Percentiles rank a stretch among this genome's conserved stretches.
phyloP scores from a whole-genome alignment of 805 yeast genomes.

The Kodamaea laetipori region DNA sequence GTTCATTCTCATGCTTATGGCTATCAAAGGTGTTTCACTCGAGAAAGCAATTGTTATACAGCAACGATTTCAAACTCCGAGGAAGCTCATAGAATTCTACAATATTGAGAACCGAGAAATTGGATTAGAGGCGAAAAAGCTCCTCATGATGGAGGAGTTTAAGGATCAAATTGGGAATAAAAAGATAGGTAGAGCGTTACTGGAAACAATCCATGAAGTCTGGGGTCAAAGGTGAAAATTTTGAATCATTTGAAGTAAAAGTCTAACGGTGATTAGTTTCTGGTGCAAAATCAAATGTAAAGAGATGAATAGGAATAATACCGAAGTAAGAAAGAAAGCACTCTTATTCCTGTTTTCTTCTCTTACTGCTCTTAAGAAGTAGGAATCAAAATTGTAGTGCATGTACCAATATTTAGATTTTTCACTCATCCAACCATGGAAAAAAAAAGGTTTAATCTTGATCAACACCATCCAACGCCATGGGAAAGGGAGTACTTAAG shows the following conservation, averaged over 20 bases:
- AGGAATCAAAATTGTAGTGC: constrained; percentile 7
- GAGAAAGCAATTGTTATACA: constrained; percentile 87
- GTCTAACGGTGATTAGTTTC: too few relatives aligned
- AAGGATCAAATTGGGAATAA: constrained; percentile 50
- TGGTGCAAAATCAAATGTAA: neutral
- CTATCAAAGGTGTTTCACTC: constrained; percentile 75
- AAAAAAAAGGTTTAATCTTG: neutral
- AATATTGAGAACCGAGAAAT: constrained; percentile 22
- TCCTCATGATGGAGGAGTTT: constrained; percentile 34
- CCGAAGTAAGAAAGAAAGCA: too few relatives aligned
- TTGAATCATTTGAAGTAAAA: too few relatives aligned
- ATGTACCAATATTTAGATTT: neutral
- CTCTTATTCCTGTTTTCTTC: too few relatives aligned
- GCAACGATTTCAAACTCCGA: constrained; percentile 68
- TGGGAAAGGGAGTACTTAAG: constrained; percentile 54
- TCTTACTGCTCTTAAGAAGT: too few relatives aligned
- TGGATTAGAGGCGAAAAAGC: constrained; percentile 26
- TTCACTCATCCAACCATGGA: neutral
- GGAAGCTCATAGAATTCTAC: constrained; percentile 53
- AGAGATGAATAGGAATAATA: too few relatives aligned
- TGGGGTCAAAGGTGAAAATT: constrained; percentile 54
- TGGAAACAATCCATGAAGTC: constrained; percentile 52
- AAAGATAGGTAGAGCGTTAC: constrained; percentile 52
- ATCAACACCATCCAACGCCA: constrained; percentile 16
- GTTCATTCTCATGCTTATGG: constrained; percentile 74